Evolutionary conservation across 441 rosid genomes (phyloP).

Genomic region (Pelargonium myrrhifolium): DNA sequence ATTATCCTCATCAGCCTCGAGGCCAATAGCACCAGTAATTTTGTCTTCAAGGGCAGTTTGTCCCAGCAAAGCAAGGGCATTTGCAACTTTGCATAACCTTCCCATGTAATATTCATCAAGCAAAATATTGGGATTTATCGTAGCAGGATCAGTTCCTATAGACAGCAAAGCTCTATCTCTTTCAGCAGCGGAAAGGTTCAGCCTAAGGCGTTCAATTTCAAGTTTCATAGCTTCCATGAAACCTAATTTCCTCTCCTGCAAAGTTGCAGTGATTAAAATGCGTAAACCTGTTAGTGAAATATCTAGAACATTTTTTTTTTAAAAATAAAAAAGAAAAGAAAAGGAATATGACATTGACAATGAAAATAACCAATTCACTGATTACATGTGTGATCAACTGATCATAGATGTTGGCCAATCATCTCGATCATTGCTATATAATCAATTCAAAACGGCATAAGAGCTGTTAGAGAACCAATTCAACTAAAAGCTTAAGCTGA

Average conservation of each 20-base stretch:
- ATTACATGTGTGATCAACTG: not conserved
- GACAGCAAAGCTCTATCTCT: slow-evolving; percentile 91
- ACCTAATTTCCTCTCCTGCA: slow-evolving; percentile 64
- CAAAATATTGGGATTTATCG: slow-evolving; percentile 75
- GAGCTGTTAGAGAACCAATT: too few relatives aligned
- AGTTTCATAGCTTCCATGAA: slow-evolving; percentile 77
- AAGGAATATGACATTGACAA: not conserved
- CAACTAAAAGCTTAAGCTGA: too few relatives aligned
- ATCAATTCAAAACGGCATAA: too few relatives aligned
- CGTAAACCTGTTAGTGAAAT: not conserved
- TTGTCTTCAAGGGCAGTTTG: slow-evolving; percentile 87
- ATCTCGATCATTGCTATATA: not conserved
- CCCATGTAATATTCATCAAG: slow-evolving; percentile 60
- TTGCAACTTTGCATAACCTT: slow-evolving; percentile 70
- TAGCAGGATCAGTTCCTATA: slow-evolving; percentile 87
- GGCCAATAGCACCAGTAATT: slow-evolving; percentile 71
- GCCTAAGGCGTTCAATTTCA: slow-evolving; percentile 77
- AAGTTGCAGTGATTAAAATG: slow-evolving; percentile 15
- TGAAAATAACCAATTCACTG: too few relatives aligned
- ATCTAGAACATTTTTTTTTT: not conserved
- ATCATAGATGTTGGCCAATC: not conserved
- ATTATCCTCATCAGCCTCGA: slow-evolving; percentile 47
- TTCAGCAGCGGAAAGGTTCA: slow-evolving; percentile 92
- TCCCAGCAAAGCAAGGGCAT: slow-evolving; percentile 65
- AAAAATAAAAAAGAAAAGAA: not conserved